Base-by-base conservation (phyloP, 495 filamentous ascomycete genomes). In the Stereocaulon alpinum region DNA sequence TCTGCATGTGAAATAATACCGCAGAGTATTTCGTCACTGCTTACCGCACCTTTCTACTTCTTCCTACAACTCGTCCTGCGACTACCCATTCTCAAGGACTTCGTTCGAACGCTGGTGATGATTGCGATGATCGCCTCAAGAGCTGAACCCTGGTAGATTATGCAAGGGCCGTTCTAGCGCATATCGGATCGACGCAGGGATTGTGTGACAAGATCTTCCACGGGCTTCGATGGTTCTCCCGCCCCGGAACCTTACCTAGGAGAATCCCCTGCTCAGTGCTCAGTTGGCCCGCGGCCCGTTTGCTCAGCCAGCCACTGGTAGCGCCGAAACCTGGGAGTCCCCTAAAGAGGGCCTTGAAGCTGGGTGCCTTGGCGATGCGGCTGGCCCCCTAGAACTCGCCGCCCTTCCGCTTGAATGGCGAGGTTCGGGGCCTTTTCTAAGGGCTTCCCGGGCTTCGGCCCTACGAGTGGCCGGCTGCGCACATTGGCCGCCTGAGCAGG, bases 91-190 rank as follows among this genome's bases (percentile, higher is more conserved):
- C 15, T 50, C 15, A 2, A 30, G 27, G 27, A 32, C 1, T n/a
- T 50, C 14, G 30, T 32, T 6, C 27, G n/a, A 30, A 6, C 11
- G 47, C 29, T 17, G 24, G 29, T 50, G 7, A 50, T 50, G 27
- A 6, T 27, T 17, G 24, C 14, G 11, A 49, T 49, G 24, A 2
- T 49, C 18, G 9, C 34, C 27, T 27, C n/a, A 24, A 24, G 24
- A 24, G 24, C 24, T 24, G 18, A 22, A 41, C 15, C 55, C 55
- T n/a, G 24, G 43, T 48, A 57, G 18, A 30, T 43, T 43, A 56
- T 58, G 55, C 42, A 49, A 51, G 49, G 29, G 42, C 27, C 37
- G 12, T 49, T 32, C 44, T 48, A 47, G 55, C 22, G 45, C 20
- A 12, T 10, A 24, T 43, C 15, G 12, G 42, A 48, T 48, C 55